Percentiles rank a stretch among this genome's conserved stretches.
Evolutionary conservation across 176 grass and related monocot genomes (phyloP).

Genomic region (Zoysia japonica): DNA sequence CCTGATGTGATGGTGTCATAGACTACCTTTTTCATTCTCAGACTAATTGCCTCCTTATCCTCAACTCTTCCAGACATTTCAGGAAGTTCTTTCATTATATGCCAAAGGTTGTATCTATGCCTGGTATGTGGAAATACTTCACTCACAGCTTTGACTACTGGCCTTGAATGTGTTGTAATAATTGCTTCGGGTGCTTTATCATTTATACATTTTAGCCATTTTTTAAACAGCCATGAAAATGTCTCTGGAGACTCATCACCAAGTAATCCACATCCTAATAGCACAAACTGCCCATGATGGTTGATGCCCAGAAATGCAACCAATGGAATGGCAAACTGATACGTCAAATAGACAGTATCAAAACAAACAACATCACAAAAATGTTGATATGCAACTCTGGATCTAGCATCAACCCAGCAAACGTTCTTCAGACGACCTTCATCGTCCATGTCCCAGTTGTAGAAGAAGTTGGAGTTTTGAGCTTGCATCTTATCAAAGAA

Average conservation of each 20-base stretch:
- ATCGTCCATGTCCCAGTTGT: constrained; percentile 87
- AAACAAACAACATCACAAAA: constrained; percentile 82
- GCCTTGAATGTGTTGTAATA: constrained; percentile 67
- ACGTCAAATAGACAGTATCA: constrained; percentile 77
- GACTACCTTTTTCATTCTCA: constrained; percentile 78
- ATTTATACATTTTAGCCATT: constrained; percentile 87
- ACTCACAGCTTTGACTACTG: constrained; percentile 61
- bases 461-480: constrained; percentile 75
- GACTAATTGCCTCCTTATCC: constrained; percentile 79
- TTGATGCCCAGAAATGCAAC: constrained; percentile 86
- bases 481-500: constrained; percentile 88
- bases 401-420: constrained; percentile 86
- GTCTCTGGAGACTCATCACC: constrained; percentile 76
- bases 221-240: constrained; percentile 79
- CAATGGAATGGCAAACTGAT: constrained; percentile 69
- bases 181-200: constrained; percentile 79
- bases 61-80: constrained; percentile 83
- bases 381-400: constrained; percentile 71
- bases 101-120: constrained; percentile 83
- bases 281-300: constrained; percentile 82
- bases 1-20: constrained; percentile 65
- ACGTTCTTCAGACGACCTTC: constrained; percentile 84
- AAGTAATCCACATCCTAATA: constrained; percentile 84
- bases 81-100: constrained; percentile 92
- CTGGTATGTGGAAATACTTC: constrained; percentile 67